Evolutionary conservation across 176 grass and related monocot genomes (phyloP).

Genomic region (Musa schizocarpa): DNA sequence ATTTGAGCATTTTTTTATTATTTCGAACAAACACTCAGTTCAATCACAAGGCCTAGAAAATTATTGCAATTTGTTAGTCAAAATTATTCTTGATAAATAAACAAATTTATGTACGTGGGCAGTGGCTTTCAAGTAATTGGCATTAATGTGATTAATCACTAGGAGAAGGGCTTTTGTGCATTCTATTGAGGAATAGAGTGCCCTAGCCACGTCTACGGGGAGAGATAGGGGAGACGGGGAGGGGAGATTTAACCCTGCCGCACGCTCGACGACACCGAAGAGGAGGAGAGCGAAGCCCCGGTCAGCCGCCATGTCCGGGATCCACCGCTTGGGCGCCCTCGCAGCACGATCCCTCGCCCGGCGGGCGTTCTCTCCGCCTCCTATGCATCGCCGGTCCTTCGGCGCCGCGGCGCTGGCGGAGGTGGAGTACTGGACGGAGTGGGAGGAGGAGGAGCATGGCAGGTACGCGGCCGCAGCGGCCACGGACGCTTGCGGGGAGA

Average conservation of each 20-base stretch:
- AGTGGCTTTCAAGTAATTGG: no score
- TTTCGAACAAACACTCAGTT: no score
- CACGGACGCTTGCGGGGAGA: slow-evolving; percentile 18
- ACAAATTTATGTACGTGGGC: no score
- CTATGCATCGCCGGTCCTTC: slow-evolving; percentile 18
- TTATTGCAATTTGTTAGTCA: no score
- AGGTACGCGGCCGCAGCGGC: neutral
- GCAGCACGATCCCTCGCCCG: slow-evolving; percentile 32
- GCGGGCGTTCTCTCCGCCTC: neutral
- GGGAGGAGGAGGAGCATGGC: slow-evolving; percentile 36
- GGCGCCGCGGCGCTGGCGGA: slow-evolving; percentile 42
- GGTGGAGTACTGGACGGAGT: slow-evolving; percentile 50
- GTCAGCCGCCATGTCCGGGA: slow-evolving; percentile 46
- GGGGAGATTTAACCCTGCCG: neutral
- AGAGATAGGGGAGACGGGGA: neutral
- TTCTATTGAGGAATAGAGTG: no score
- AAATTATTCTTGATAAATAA: no score
- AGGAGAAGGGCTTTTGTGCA: no score
- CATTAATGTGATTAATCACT: no score
- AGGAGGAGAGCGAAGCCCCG: neutral
- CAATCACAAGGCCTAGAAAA: no score
- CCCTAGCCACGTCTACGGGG: no score
- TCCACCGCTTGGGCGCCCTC: slow-evolving; percentile 39
- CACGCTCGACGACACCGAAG: neutral
- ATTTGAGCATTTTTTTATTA: no score